Evolutionary conservation across 1,139 yeast genomes (phyloP), one percentile per base, ranked within the genome.

Genomic region (Sugiyamaella sp.): DNA sequence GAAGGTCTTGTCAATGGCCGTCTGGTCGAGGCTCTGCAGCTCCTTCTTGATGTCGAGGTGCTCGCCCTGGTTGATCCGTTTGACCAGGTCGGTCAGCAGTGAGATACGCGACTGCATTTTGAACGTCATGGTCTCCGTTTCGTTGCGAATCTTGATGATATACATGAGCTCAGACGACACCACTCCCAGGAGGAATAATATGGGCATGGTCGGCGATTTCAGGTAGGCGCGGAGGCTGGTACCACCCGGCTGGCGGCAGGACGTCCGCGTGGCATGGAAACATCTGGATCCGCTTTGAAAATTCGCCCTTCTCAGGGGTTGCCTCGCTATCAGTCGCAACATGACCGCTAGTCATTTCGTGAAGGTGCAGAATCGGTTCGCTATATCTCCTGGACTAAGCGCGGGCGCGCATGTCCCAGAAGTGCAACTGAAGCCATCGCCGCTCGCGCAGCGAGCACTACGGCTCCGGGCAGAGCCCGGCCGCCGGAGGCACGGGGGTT

Each of bases 111-210:
- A 38, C 19, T 38, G 35, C 10, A 46, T n/a, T 35, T 38, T 52
- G 10, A 14, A 20, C 17, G 25, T 25, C 14, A 25, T 22, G 4
- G 52, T 42, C n/a, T 52, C 55, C 19, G 29, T 43, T 9, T 52
- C 55, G 32, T 48, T 52, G 42, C 49, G 44, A 25, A 52, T 25
- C 38, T 52, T 52, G 20, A 52, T 52, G 21, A 52, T 52, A 22
- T 52, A 52, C 55, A 52, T 52, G 14, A 52, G 27, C 20, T 52
- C 55, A 2, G 55, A 52, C 14, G 52, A 47, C 2, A 46, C 44
- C 6, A 52, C 29, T 2, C 55, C 52, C 2, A 52, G 45, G 2
- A 52, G 39, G 21, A 52, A 48, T 20, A 52, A 42, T n/a, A 52
- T 19, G 9, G 52, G 46, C 22, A 33, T 17, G 1, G 49, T 43